A percentile compares a stretch with the other conserved stretches of the same genome.
Conservation (phyloP, 768 basidiomycete genomes). For the Russula vinacea region DNA sequence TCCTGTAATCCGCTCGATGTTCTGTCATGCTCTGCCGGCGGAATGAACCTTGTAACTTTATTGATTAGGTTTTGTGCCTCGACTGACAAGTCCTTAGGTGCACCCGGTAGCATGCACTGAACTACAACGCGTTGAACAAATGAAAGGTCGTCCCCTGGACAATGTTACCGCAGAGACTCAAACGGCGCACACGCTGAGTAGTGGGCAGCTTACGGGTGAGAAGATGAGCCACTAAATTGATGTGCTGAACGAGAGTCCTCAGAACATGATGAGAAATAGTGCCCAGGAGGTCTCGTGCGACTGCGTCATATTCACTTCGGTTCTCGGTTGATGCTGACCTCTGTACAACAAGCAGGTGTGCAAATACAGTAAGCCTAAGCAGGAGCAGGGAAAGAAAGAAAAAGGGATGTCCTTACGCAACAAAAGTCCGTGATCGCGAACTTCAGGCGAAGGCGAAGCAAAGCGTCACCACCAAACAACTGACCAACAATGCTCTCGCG, state of each 20-base stretch:
- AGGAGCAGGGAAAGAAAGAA: not conserved
- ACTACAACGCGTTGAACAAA: slow-evolving; percentile 61
- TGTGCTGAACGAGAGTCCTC: slow-evolving; percentile 19
- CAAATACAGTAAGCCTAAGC: too few species aligned
- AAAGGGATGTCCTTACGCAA: slow-evolving; percentile 39
- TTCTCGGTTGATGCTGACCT: slow-evolving; percentile 12
- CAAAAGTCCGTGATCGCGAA: slow-evolving; percentile 48
- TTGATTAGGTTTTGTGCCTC: slow-evolving; percentile 42
- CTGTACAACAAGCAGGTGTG: not conserved
- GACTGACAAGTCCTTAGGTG: slow-evolving; percentile 38
- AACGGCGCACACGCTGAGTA: slow-evolving; percentile 7
- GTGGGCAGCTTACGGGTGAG: slow-evolving; percentile 21
- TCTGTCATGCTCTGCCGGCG: slow-evolving; percentile 32
- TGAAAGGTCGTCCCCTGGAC: slow-evolving; percentile 56
- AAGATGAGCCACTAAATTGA: slow-evolving; percentile 10
- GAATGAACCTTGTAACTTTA: slow-evolving; percentile 39
- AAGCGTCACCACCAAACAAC: slow-evolving; percentile 58
- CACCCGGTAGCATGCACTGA: slow-evolving; percentile 54
- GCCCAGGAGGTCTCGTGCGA: slow-evolving; percentile 17
- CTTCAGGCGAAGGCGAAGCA: slow-evolving; percentile 54
- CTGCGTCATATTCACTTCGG: slow-evolving; percentile 19
- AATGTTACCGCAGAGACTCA: not conserved
- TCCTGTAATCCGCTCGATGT: slow-evolving; percentile 48
- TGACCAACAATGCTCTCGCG: slow-evolving; percentile 49
- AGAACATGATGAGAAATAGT: slow-evolving; percentile 26